Base-by-base conservation (phyloP, 2,329 filamentous ascomycete genomes). In the Moelleriella libera region DNA sequence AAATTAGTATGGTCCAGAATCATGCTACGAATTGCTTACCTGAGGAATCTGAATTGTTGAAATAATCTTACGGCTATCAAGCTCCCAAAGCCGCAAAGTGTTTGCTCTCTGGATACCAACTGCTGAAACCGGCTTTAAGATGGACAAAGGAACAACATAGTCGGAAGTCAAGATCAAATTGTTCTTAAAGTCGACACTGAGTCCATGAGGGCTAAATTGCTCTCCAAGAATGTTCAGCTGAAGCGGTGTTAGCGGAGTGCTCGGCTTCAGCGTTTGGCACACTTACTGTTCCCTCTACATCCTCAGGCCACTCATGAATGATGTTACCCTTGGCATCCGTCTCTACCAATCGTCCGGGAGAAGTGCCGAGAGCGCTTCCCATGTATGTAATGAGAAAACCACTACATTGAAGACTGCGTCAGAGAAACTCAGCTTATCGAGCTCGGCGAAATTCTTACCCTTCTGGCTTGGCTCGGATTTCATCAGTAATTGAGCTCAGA, bases 351-450 rank as follows among this genome's bases (percentile, higher is more conserved):
- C 76, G 74, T 5, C 77, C 78, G 0, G 75, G 76, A 0, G 71
- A 70, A 7, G 74, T 79, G 12, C 77, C 76, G 0, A 72, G 64
- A 5, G 76, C 76, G 50, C 68, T 76, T 12, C 75, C 75, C 76
- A 79, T 78, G 60, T 78, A 79, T 3, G 76, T 79, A 54, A 79
- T 75, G 57, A 75, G 76, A 62, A 78, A 79, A 0, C 75, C 74
- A 41, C 63, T 65, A 37, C 4, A 6, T 21, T 21, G 21, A 21
- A 21, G 21, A 21, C 21, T 21, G 21, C 21, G 21, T 21, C 21
- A 21, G 21, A 21, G 21, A 1, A 21, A 5, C 14, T 32, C 10
- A 34, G 37, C 50, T 45, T 45, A 3, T 21, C 21, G 21, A 3
- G 21, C 21, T 21, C 2, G 21, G 21, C 21, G 21, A 21, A 21